Evolutionary conservation across 257 asterid genomes (phyloP), one percentile per base, ranked within the genome.

Genomic region (Forsythia suspensa): DNA sequence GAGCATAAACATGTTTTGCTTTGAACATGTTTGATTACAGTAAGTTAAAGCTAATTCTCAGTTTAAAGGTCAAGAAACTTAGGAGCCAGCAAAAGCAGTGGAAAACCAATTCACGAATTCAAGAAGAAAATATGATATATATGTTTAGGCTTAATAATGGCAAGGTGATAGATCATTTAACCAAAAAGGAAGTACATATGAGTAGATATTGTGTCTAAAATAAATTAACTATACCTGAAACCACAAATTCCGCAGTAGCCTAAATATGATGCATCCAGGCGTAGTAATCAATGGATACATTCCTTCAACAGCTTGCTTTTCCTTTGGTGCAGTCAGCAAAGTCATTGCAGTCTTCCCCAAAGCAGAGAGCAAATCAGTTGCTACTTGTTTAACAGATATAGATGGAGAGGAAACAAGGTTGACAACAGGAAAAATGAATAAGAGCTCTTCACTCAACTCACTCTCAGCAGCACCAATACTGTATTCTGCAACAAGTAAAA

Each of bases 371-470:
- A 92, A 77, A 80, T 84, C 88, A 72, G 81, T 78, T 65, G 97
- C 95, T 41, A 81, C 87, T 86, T 88, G 90, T 86, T 96, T 96
- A 78, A 91, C 86, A 67, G 85, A 85, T 84, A 81, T 88, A 78
- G 92, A 89, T 80, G 99, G 97, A 79, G 96, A 93, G 44, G 97
- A 89, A 65, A 90, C 89, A 83, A 96, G 91, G 79, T 89, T 94
- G 84, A 94, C 90, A 81, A 90, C 91, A 51, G 99, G 99, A 80
- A 96, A 92, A 78, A 96, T 90, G 88, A 89, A 91, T 77, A 96
- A 72, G 73, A 96, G 92, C 83, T 91, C 99, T 87, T 88, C 97
- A 73, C 77, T 76, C 80, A 91, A 82, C 74, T 83, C 87, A 86
- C 87, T 89, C 38, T 87, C 70, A 71, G 85, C 78, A 75, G 83